These are phyloP conservation scores for Malus hybrid DNA, from an alignment of 331 rosid genomes.

Conservation along the genomic window DNA sequence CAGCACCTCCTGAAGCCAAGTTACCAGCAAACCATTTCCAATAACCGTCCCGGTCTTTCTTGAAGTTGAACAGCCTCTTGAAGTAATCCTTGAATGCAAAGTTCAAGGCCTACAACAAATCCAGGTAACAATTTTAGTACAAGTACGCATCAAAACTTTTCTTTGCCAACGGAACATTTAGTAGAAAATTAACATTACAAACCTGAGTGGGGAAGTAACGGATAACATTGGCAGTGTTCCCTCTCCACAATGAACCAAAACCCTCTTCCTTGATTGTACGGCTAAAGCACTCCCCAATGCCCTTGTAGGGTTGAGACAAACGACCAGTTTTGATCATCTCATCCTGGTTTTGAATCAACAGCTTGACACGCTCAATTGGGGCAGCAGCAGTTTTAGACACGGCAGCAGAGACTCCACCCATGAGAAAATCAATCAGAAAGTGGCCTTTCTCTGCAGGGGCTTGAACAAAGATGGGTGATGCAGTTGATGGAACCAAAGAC, in stretches of 20 bases:
- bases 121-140: conserved; percentile 2
- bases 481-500: conserved; percentile 39
- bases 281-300: conserved; percentile 78
- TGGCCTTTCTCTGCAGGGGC: conserved; percentile 81
- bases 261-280: conserved; percentile 70
- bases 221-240: conserved; percentile 85
- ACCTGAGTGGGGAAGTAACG: conserved; percentile 97
- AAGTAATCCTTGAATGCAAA: conserved; percentile 93
- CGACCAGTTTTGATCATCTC: conserved; percentile 81
- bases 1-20: conserved; percentile 92
- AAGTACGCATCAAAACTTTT: background rate
- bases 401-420: conserved; percentile 97
- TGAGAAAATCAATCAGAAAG: conserved; percentile 64
- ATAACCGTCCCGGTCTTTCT: conserved; percentile 83
- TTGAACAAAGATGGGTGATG: conserved; percentile 47
- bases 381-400: conserved; percentile 97
- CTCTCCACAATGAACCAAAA: conserved; percentile 63
- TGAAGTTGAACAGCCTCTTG: conserved; percentile 89
- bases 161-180: background rate
- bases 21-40: conserved; percentile 95
- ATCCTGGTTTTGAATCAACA: conserved; percentile 82
- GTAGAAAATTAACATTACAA: background rate
- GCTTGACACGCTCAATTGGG: conserved; percentile 91
- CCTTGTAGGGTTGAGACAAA: conserved; percentile 83
- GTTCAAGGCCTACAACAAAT: conserved; percentile 60